Conservation (phyloP, 2,329 filamentous ascomycete genomes). For the Metarhizium humberi region DNA sequence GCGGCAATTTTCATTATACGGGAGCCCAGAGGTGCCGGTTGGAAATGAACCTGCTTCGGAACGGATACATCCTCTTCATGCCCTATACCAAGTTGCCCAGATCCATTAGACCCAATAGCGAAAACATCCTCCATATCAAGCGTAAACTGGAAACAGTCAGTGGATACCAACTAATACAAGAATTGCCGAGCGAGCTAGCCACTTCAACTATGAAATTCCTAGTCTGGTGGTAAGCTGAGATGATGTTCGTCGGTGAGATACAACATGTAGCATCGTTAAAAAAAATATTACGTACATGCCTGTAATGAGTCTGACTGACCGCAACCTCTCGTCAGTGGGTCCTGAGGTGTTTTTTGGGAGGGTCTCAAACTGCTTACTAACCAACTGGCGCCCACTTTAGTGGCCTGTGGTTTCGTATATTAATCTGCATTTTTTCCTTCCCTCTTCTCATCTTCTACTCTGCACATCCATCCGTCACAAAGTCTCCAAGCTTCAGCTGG, state of each 20-base stretch:
- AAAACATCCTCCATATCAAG: conserved; percentile 45
- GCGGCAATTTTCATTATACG: conserved; percentile 36
- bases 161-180: not conserved
- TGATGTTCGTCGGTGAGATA: not conserved
- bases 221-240: not conserved
- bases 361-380: conserved; percentile 6
- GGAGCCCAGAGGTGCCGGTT: conserved; percentile 25
- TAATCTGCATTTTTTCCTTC: not conserved
- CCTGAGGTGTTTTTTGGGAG: too few relatives aligned
- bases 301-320: too few relatives aligned
- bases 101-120: conserved; percentile 68
- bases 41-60: conserved; percentile 54
- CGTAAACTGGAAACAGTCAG: not conserved
- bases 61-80: conserved; percentile 63
- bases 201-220: not conserved
- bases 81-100: conserved; percentile 62
- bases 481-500: not conserved
- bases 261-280: too few relatives aligned
- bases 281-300: too few relatives aligned
- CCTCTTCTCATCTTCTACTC: not conserved
- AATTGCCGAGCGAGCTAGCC: not conserved
- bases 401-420: not conserved
- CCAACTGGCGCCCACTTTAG: not conserved
- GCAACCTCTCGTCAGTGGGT: too few relatives aligned
- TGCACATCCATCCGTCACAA: not conserved